Evolutionary conservation across 352 stramenopile genomes (phyloP).

Genomic region (Phytophthora rubi): DNA sequence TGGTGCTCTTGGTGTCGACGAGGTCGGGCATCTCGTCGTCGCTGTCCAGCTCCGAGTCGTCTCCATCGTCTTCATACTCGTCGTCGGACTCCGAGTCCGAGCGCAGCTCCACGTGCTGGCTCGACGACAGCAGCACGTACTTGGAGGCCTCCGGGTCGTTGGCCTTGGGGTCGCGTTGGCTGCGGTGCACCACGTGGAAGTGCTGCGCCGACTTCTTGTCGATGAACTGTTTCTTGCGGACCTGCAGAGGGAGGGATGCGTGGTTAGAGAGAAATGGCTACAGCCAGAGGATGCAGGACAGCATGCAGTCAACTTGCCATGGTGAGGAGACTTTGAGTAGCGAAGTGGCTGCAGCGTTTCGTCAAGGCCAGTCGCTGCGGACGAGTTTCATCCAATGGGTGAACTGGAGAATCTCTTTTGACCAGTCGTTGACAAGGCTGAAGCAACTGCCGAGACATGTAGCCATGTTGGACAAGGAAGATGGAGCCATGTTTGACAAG

Average conservation of each 20-base stretch:
- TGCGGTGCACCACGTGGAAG: constrained; percentile 89
- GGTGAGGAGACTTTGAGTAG: background rate
- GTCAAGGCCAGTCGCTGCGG: background rate
- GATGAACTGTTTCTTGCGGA: constrained; percentile 86
- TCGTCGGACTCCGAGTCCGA: constrained; percentile 52
- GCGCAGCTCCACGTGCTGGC: constrained; percentile 61
- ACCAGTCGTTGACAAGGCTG: background rate
- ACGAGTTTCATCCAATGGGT: background rate
- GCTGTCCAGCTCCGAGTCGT: constrained; percentile 45
- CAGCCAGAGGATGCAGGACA: background rate
- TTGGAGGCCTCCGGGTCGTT: constrained; percentile 87
- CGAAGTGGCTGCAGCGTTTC: background rate
- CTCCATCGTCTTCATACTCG: constrained; percentile 29
- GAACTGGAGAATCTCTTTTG: background rate
- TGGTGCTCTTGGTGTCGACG: constrained; percentile 28
- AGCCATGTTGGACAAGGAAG: background rate
- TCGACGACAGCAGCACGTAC: constrained; percentile 82
- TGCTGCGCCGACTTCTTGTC: constrained; percentile 88
- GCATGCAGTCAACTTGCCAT: constrained; percentile 13
- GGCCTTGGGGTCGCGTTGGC: constrained; percentile 77
- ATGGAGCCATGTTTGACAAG: background rate
- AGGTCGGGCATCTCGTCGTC: constrained; percentile 69
- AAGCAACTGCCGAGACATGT: background rate
- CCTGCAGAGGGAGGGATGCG: constrained; percentile 24
- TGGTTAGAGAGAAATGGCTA: constrained; percentile 10